A percentile compares a stretch with the other conserved stretches of the same genome.
These are phyloP conservation scores for Vitis rupestris DNA, from an alignment of 164 flowering plant species.

Conservation along the genomic window DNA sequence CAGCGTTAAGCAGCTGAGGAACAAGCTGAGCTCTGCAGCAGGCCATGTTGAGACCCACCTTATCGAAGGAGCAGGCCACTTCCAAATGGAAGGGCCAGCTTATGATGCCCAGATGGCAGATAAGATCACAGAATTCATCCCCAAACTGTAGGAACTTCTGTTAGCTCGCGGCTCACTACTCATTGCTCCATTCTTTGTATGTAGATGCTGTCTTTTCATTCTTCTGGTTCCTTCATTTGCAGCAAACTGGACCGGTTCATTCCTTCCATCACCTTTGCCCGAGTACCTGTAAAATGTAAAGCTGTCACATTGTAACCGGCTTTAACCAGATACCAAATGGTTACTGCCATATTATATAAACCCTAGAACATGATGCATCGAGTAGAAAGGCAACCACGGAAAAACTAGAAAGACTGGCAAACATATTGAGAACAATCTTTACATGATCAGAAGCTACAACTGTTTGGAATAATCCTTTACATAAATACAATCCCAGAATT, in stretches of 20 bases:
- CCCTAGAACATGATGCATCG: no score
- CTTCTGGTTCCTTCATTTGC: slow-evolving; percentile 12
- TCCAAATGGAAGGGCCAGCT: slow-evolving; percentile 90
- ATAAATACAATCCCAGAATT: neutral
- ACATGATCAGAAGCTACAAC: neutral
- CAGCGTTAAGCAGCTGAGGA: slow-evolving; percentile 75
- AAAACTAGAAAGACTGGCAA: no score
- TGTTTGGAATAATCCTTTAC: neutral
- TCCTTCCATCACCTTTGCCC: neutral
- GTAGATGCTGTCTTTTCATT: slow-evolving; percentile 6
- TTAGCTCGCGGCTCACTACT: neutral
- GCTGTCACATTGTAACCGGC: neutral
- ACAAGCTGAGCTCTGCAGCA: slow-evolving; percentile 71
- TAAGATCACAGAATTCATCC: slow-evolving; percentile 54
- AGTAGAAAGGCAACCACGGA: no score
- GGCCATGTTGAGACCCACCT: slow-evolving; percentile 79
- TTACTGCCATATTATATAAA: neutral
- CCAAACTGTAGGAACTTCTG: slow-evolving; percentile 38
- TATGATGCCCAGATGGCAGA: slow-evolving; percentile 80
- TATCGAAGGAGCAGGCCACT: slow-evolving; percentile 81
- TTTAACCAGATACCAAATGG: no score
- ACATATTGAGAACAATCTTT: neutral
- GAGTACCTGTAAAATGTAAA: neutral
- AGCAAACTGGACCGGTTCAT: slow-evolving; percentile 1
- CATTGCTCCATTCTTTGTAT: neutral